phyloP scores from a whole-genome alignment of 108 stramenopile species.

The Conticribra weissflogii region DNA sequence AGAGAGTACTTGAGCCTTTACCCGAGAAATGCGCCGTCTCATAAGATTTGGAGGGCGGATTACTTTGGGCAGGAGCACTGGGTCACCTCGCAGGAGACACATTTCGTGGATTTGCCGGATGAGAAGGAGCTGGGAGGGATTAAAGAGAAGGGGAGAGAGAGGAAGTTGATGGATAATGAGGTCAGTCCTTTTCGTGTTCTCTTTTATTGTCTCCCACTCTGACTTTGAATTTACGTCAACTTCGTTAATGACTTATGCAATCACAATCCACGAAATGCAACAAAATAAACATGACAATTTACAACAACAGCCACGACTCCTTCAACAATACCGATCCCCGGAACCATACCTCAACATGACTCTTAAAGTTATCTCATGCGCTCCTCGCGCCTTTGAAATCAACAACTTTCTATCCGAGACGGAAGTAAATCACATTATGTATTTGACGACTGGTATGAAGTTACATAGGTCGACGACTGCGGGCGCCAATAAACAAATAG shows the following conservation, averaged over 20 bases:
- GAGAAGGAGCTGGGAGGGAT: constrained; percentile 47
- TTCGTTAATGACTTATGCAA: too few species aligned
- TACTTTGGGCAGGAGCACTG: constrained; percentile 87
- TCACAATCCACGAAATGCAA: background rate
- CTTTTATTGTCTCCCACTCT: too few species aligned
- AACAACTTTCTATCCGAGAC: constrained; percentile 74
- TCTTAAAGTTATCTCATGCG: constrained; percentile 68
- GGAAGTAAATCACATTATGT: constrained; percentile 88
- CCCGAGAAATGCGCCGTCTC: constrained; percentile 52
- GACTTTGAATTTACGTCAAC: too few species aligned
- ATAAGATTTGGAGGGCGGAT: constrained; percentile 78
- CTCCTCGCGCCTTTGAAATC: constrained; percentile 89
- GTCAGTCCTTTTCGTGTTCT: background rate
- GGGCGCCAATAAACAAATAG: constrained; percentile 22
- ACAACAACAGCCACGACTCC: constrained; percentile 24
- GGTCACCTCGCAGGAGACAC: constrained; percentile 78
- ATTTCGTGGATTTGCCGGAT: constrained; percentile 62
- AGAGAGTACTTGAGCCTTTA: constrained; percentile 43
- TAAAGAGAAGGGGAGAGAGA: constrained; percentile 15
- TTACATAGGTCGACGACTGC: constrained; percentile 60
- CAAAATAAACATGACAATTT: background rate
- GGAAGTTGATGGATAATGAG: constrained; percentile 52
- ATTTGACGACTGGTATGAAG: constrained; percentile 58
- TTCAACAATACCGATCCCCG: constrained; percentile 69
- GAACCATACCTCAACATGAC: constrained; percentile 73